phyloP scores from a whole-genome alignment of 31 red algal species.

The Endocladia muricata region DNA sequence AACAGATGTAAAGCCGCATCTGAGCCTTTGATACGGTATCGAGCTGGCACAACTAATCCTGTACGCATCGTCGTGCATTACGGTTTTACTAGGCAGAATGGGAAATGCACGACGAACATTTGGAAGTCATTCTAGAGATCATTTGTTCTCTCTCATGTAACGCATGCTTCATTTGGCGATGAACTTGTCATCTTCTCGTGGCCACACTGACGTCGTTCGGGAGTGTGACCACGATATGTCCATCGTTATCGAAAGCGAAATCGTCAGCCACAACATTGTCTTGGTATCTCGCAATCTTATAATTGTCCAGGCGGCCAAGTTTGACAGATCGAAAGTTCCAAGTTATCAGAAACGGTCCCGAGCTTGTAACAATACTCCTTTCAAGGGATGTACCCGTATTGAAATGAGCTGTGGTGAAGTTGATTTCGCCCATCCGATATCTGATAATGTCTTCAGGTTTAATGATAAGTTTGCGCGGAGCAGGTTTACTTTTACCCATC shows the following conservation, averaged over 20 bases:
- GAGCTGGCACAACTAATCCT: too few species aligned
- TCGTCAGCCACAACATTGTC: conserved; percentile 85
- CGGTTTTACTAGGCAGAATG: too few species aligned
- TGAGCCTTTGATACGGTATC: too few species aligned
- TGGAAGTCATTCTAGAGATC: too few species aligned
- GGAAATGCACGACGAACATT: too few species aligned
- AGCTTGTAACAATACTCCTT: conserved; percentile 78
- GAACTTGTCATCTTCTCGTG: conserved; percentile 40
- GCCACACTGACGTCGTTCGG: conserved; percentile 82
- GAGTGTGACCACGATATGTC: conserved; percentile 70
- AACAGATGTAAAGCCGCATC: too few species aligned
- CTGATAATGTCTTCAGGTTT: conserved; percentile 62
- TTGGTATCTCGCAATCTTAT: conserved; percentile 66
- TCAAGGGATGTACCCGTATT: conserved; percentile 69
- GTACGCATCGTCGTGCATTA: too few species aligned
- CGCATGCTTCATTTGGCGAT: too few species aligned
- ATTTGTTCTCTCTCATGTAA: too few species aligned
- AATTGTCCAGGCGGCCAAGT: conserved; percentile 48
- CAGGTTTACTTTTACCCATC: conserved; percentile 83
- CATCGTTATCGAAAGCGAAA: conserved; percentile 75
- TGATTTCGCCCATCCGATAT: conserved; percentile 70
- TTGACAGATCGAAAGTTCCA: conserved; percentile 90
- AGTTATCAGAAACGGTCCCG: conserved; percentile 77
- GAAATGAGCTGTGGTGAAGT: conserved; percentile 83
- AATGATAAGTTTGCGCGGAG: conserved; percentile 60